phyloP scores from a whole-genome alignment of 441 rosid species.

The Francoa sonchifolia region DNA sequence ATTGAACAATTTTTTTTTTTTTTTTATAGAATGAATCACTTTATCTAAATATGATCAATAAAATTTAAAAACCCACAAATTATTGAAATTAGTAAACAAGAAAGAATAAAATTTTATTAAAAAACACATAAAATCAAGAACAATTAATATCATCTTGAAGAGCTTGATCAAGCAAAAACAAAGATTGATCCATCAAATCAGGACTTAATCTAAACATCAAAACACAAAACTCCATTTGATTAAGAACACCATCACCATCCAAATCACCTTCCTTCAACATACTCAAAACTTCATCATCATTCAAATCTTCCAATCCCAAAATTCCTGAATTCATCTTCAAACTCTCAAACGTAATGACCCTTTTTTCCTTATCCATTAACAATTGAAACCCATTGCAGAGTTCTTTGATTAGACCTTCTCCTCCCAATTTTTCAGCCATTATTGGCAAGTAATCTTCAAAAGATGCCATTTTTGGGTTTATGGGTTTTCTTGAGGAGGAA shows the following conservation, averaged over 20 bases:
- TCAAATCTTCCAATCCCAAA: slow-evolving; percentile 11
- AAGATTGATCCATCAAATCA: slow-evolving; percentile 6
- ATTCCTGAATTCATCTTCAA: slow-evolving; percentile 10
- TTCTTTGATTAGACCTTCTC: slow-evolving; percentile 12
- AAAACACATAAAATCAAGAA: not conserved
- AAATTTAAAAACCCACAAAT: no score
- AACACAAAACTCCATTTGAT: slow-evolving; percentile 15
- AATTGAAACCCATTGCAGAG: slow-evolving; percentile 13
- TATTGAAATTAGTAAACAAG: no score
- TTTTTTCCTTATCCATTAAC: slow-evolving; percentile 9
- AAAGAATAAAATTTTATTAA: no score
- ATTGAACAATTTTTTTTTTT: no score
- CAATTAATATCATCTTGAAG: not conserved
- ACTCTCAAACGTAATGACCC: slow-evolving; percentile 14
- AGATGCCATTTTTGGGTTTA: not conserved
- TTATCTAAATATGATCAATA: no score
- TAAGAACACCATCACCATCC: slow-evolving; percentile 9
- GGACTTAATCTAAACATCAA: slow-evolving; percentile 17
- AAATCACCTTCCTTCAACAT: slow-evolving; percentile 14
- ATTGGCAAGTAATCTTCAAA: slow-evolving; percentile 13
- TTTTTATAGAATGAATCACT: no score
- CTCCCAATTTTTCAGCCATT: slow-evolving; percentile 15
- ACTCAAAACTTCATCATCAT: slow-evolving; percentile 6
- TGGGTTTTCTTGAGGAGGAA: no score
- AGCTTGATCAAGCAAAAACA: slow-evolving; percentile 8